Percentiles rank a stretch among this genome's conserved stretches.
Evolutionary conservation across 176 grass and related monocot species (phyloP).

Genomic region (Elymus sibiricus): DNA sequence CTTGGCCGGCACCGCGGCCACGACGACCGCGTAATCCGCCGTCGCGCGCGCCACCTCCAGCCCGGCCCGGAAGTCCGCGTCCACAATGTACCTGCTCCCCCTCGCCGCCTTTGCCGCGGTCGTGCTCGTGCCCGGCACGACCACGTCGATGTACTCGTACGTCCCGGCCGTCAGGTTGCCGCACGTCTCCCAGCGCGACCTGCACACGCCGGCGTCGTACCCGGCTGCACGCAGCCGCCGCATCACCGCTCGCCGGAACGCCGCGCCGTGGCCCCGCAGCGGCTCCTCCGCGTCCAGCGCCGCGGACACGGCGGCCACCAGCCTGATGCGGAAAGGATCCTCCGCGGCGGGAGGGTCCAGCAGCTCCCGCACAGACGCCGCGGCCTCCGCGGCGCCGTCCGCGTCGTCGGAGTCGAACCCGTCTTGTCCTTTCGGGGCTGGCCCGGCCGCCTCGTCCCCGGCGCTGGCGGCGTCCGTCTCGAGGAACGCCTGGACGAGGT

Average conservation of each 20-base stretch:
- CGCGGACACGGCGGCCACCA: constrained; percentile 37
- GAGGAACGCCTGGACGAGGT: constrained; percentile 80
- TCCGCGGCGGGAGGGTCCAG: constrained; percentile 46
- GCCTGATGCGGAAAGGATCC: constrained; percentile 59
- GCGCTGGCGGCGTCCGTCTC: constrained; percentile 31
- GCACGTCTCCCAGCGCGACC: constrained; percentile 60
- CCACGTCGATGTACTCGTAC: constrained; percentile 96
- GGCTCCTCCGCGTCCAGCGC: constrained; percentile 39
- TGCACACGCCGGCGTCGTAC: constrained; percentile 87
- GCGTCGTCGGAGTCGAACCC: constrained; percentile 17
- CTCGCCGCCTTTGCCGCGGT: background rate
- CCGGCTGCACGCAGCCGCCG: constrained; percentile 41
- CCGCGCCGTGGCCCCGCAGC: constrained; percentile 22
- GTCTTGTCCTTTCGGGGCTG: background rate
- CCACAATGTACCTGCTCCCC: constrained; percentile 82
- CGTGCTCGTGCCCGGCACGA: background rate
- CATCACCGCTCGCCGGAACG: constrained; percentile 58
- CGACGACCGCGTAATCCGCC: constrained; percentile 50
- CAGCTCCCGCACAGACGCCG: constrained; percentile 39
- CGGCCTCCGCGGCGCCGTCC: background rate
- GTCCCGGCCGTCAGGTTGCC: constrained; percentile 49
- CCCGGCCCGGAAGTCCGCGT: constrained; percentile 59
- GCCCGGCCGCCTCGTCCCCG: background rate
- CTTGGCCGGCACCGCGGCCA: constrained; percentile 33
- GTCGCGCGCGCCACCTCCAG: constrained; percentile 84